These are phyloP conservation scores for Cordyceps farinosa DNA, from an alignment of 2,329 filamentous ascomycete species.

Conservation along the genomic window DNA sequence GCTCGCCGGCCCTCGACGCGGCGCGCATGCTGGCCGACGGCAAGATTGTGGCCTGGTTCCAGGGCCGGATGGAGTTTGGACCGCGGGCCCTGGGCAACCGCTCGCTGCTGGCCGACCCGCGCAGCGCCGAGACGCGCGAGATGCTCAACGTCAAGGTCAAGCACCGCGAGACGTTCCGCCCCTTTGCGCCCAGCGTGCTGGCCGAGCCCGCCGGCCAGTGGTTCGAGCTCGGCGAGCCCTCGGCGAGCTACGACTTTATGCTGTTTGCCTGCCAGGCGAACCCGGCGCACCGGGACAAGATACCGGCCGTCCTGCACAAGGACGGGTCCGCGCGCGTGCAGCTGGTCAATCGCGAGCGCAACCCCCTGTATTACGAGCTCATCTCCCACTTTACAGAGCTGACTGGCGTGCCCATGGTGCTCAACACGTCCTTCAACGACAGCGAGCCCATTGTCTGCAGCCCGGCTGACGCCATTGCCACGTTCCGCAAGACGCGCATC, in stretches of 20 bases:
- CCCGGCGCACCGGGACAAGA: background rate
- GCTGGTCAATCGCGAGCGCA: background rate
- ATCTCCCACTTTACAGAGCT: background rate
- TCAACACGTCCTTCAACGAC: conserved; percentile 13
- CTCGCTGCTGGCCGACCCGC: conserved; percentile 11
- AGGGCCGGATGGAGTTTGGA: conserved; percentile 11
- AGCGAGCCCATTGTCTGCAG: conserved; percentile 11
- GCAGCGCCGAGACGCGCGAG: conserved; percentile 1
- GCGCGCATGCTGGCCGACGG: conserved; percentile 8
- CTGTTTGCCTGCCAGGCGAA: conserved; percentile 6
- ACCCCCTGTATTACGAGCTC: background rate
- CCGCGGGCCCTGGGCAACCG: conserved; percentile 8
- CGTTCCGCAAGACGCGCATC: conserved; percentile 10
- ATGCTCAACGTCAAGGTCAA: conserved; percentile 15
- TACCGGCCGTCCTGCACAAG: conserved; percentile 10
- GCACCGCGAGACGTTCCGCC: conserved; percentile 12
- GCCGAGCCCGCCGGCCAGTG: background rate
- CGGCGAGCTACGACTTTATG: conserved; percentile 8
- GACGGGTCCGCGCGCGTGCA: conserved; percentile 11
- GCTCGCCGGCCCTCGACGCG: conserved; percentile 2
- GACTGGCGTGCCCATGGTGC: conserved; percentile 8
- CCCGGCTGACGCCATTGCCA: conserved; percentile 10
- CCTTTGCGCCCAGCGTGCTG: conserved; percentile 12
- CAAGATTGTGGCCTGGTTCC: conserved; percentile 13
- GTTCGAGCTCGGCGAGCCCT: conserved; percentile 8